Evolutionary conservation across 1,284 basidiomycete species (phyloP).

Genomic region (Cutaneotrichosporon cyanovorans): DNA sequence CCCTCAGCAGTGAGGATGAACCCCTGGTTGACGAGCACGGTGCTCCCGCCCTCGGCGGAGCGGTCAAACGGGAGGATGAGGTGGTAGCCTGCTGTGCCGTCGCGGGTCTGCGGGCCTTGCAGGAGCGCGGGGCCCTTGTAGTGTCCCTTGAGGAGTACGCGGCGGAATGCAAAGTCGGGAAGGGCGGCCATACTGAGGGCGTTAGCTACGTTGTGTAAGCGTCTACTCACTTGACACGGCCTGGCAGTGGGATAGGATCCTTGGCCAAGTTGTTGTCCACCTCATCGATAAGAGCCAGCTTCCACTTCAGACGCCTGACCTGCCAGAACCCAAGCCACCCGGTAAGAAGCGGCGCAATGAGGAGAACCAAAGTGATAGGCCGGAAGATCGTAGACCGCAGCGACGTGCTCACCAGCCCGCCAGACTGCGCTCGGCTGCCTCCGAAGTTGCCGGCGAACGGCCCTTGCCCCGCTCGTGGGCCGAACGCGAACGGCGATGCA

Average conservation of each 20-base stretch:
- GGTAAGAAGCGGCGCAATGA: slow-evolving; percentile 80
- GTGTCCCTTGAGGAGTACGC: slow-evolving; percentile 67
- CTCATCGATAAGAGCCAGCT: slow-evolving; percentile 86
- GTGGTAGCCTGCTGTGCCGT: slow-evolving; percentile 59
- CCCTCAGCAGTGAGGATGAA: slow-evolving; percentile 58
- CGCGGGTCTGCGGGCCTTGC: slow-evolving; percentile 75
- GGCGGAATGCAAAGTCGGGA: slow-evolving; percentile 79
- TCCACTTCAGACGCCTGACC: slow-evolving; percentile 83
- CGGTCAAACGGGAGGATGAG: slow-evolving; percentile 17
- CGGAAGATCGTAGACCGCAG: slow-evolving; percentile 19
- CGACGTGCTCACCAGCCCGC: slow-evolving; percentile 9
- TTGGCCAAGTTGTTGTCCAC: slow-evolving; percentile 82
- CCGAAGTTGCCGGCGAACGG: slow-evolving; percentile 1
- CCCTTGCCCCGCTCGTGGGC: neutral
- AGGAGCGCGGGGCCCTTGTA: slow-evolving; percentile 76
- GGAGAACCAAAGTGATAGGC: slow-evolving; percentile 70
- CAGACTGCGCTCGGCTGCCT: slow-evolving; percentile 1
- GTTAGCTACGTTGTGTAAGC: neutral
- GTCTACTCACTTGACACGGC: slow-evolving; percentile 70
- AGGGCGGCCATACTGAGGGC: slow-evolving; percentile 49
- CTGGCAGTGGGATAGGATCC: slow-evolving; percentile 70
- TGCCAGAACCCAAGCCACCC: slow-evolving; percentile 95
- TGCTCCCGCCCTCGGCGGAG: slow-evolving; percentile 23
- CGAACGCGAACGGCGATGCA: neutral
- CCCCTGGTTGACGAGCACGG: slow-evolving; percentile 80